phyloP scores from a whole-genome alignment of 305 asterid genomes.

The Caryopteris hybrid region DNA sequence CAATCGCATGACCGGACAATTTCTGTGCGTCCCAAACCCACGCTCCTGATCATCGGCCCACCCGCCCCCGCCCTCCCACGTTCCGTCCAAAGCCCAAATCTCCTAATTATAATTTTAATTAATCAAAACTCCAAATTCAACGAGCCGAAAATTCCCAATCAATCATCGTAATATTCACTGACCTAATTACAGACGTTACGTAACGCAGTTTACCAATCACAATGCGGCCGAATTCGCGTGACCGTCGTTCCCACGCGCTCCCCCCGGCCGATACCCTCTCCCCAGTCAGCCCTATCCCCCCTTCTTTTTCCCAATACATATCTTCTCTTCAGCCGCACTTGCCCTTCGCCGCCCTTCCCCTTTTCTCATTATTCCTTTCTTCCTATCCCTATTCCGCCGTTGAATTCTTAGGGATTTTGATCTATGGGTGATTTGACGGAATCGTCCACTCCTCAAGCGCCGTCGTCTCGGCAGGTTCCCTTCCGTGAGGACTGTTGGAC shows the following conservation, averaged over 20 bases:
- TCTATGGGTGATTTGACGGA: slow-evolving; percentile 68
- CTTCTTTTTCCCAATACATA: slow-evolving; percentile 19
- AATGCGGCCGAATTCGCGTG: slow-evolving; percentile 50
- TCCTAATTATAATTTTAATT: background rate
- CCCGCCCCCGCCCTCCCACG: background rate
- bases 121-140: background rate
- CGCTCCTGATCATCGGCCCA: slow-evolving; percentile 17
- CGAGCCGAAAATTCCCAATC: slow-evolving; percentile 15
- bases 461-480: slow-evolving; percentile 59
- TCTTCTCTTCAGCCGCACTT: slow-evolving; percentile 12
- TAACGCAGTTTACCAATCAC: slow-evolving; percentile 32
- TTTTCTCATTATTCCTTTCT: background rate
- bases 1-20: slow-evolving; percentile 30
- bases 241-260: slow-evolving; percentile 55
- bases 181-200: slow-evolving; percentile 28
- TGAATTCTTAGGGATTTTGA: background rate
- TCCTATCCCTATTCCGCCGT: background rate
- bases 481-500: slow-evolving; percentile 96
- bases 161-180: slow-evolving; percentile 19
- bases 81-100: slow-evolving; percentile 14
- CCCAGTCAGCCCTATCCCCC: slow-evolving; percentile 32
- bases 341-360: slow-evolving; percentile 23
- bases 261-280: slow-evolving; percentile 50
- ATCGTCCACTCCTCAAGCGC: slow-evolving; percentile 32
- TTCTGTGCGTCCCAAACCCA: background rate